Conservation (phyloP, 768 basidiomycete species). For the Cyclocybe cylindracea region DNA sequence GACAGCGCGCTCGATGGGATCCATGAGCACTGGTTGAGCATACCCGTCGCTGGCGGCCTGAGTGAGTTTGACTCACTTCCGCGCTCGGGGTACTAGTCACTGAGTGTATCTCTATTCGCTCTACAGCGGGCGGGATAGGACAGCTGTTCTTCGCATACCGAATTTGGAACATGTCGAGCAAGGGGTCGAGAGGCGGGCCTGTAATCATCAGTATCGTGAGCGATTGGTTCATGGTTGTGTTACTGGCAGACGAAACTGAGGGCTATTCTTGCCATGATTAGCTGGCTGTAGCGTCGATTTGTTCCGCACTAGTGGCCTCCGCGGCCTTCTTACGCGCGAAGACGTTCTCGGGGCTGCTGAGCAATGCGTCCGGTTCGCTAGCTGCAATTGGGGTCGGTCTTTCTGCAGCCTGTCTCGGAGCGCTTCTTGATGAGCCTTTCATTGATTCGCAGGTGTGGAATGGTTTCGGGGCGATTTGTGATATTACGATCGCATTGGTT, state of each 20-base stretch:
- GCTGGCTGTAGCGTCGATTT: constrained; percentile 20
- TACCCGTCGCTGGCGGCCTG: constrained; percentile 28
- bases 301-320: constrained; percentile 22
- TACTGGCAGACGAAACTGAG: neutral
- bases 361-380: constrained; percentile 7
- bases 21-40: constrained; percentile 25
- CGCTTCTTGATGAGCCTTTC: neutral
- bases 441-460: constrained; percentile 25
- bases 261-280: constrained; percentile 2
- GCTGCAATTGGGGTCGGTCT: constrained; percentile 27
- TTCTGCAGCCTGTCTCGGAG: neutral
- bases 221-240: neutral
- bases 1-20: constrained; percentile 13
- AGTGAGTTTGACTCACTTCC: constrained; percentile 16
- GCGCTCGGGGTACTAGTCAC: neutral
- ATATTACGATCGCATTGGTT: constrained; percentile 29
- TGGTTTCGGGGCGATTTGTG: constrained; percentile 29
- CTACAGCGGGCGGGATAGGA: constrained; percentile 28
- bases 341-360: constrained; percentile 16
- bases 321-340: constrained; percentile 20
- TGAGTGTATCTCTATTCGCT: neutral
- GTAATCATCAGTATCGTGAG: constrained; percentile 23
- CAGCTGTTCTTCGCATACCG: constrained; percentile 33
- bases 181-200: constrained; percentile 12
- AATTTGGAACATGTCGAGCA: constrained; percentile 23